Percentiles rank a stretch among this genome's conserved stretches.
These are phyloP conservation scores for Fusarium veterinarium DNA, from an alignment of 2,329 filamentous ascomycete species.

Conservation along the genomic window DNA sequence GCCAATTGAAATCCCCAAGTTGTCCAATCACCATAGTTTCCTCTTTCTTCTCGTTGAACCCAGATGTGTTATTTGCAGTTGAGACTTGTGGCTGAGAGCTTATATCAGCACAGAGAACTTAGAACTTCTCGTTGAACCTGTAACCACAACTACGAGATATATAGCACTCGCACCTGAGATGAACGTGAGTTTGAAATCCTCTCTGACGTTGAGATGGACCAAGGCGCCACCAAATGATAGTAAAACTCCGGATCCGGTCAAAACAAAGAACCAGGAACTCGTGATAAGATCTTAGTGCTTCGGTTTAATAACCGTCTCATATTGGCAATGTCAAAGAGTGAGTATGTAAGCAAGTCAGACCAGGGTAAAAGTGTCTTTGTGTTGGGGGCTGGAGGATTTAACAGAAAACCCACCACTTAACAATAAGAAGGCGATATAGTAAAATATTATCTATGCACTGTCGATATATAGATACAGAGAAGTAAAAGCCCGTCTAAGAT, in stretches of 20 bases:
- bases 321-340: too few species aligned
- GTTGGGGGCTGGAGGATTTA: too few species aligned
- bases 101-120: too few species aligned
- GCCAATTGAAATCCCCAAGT: accelerated
- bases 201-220: background rate
- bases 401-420: too few species aligned
- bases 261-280: too few species aligned
- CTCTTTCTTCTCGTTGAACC: accelerated
- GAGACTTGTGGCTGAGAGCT: too few species aligned
- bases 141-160: background rate
- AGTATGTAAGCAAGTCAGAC: too few species aligned
- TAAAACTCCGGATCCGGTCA: too few species aligned
- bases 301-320: too few species aligned
- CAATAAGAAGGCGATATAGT: background rate
- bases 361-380: too few species aligned
- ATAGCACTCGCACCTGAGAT: background rate
- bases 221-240: background rate
- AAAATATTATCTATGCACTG: background rate
- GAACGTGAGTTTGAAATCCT: background rate
- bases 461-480: background rate
- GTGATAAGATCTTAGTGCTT: too few species aligned
- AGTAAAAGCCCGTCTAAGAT: accelerated
- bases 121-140: accelerated
- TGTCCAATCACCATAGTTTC: accelerated
- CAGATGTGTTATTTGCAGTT: too few species aligned